Conservation (phyloP, 495 filamentous ascomycete species). For the Penicillium cosmopolitanum region DNA sequence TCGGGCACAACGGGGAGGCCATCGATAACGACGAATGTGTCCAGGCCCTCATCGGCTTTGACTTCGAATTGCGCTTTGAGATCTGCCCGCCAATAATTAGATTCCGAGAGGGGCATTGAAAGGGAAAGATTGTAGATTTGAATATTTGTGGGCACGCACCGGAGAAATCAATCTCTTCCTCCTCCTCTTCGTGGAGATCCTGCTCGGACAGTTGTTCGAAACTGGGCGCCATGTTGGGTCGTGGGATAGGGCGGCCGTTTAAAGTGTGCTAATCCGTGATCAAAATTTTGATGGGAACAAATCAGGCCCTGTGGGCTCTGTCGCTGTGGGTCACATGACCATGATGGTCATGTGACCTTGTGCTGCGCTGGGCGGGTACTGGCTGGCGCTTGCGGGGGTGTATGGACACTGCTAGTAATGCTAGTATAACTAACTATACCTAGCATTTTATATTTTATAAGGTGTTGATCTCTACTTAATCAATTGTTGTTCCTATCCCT, state of each 20-base stretch:
- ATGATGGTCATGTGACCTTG: too few species aligned
- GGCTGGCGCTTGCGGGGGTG: too few species aligned
- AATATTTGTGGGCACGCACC: slow-evolving; percentile 46
- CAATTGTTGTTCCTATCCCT: neutral
- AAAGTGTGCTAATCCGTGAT: slow-evolving; percentile 14
- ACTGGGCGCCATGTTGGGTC: slow-evolving; percentile 69
- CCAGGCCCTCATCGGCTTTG: slow-evolving; percentile 90
- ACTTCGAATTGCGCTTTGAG: slow-evolving; percentile 92
- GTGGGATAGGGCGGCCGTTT: slow-evolving; percentile 30
- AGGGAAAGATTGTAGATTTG: slow-evolving; percentile 20
- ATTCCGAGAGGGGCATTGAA: slow-evolving; percentile 28
- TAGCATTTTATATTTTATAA: neutral
- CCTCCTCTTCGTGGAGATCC: slow-evolving; percentile 81
- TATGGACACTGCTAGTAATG: too few species aligned
- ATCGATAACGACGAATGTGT: slow-evolving; percentile 94
- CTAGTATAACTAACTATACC: too few species aligned
- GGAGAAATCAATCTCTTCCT: slow-evolving; percentile 91
- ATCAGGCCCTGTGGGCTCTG: neutral
- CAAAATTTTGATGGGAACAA: slow-evolving; percentile 24
- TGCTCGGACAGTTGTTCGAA: slow-evolving; percentile 75
- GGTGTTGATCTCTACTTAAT: neutral
- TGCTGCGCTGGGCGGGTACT: too few species aligned
- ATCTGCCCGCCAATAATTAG: slow-evolving; percentile 57
- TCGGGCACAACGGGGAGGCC: slow-evolving; percentile 84
- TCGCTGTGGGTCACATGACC: too few species aligned